Percentiles rank a stretch among this genome's conserved stretches.
Evolutionary conservation across 148 eudicot genomes (phyloP).

Genomic region (Pouteria glomerata): DNA sequence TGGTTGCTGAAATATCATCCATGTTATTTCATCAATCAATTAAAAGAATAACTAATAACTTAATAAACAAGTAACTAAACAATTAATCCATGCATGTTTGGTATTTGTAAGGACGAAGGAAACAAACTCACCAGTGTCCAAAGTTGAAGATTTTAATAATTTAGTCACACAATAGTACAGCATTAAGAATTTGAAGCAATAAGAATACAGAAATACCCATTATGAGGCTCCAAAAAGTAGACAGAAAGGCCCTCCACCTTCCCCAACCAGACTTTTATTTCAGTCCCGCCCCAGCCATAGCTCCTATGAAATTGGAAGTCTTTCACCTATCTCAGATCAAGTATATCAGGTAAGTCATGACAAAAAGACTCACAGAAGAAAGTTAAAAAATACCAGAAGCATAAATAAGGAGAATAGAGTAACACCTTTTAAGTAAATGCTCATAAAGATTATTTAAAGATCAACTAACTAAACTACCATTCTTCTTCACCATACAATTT

Average conservation of each 20-base stretch:
- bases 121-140: too few species aligned
- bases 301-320: constrained; percentile 71
- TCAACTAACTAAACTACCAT: background rate
- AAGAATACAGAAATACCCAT: constrained; percentile 64
- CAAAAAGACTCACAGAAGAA: background rate
- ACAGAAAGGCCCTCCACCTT: constrained; percentile 95
- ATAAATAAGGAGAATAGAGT: background rate
- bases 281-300: constrained; percentile 83
- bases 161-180: background rate
- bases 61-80: too few species aligned
- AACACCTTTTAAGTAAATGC: background rate
- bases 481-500: background rate
- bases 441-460: background rate
- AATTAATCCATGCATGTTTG: too few species aligned
- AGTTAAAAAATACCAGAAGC: background rate
- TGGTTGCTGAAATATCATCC: too few species aligned
- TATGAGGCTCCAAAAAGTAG: constrained; percentile 90
- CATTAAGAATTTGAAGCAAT: background rate
- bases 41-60: too few species aligned
- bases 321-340: constrained; percentile 56
- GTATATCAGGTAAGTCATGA: background rate
- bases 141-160: too few species aligned
- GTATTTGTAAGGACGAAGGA: too few species aligned
- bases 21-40: too few species aligned
- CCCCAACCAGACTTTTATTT: constrained; percentile 94